Percentiles rank a stretch among this genome's conserved stretches.
Evolutionary conservation across 192 early-diverging fungal species (phyloP).

Genomic region (Mortierella hygrophila): DNA sequence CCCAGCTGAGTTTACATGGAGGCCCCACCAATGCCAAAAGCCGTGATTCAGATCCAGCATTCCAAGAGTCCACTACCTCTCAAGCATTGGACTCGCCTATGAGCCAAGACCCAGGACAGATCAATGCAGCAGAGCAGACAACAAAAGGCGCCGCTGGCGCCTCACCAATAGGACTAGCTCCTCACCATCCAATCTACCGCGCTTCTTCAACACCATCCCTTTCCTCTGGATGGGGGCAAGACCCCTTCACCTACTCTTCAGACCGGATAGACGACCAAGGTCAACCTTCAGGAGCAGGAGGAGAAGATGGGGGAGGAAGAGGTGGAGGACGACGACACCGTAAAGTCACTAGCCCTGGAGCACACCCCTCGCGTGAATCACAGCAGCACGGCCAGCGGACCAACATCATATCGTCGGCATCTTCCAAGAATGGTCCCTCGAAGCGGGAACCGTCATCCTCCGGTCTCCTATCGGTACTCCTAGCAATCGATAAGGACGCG

Average conservation of each 20-base stretch:
- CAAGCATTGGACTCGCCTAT: constrained; percentile 8
- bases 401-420: neutral
- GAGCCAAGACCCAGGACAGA: neutral
- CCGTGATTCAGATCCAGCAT: neutral
- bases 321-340: neutral
- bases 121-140: neutral
- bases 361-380: neutral
- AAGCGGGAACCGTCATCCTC: constrained; percentile 2
- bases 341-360: constrained; percentile 13
- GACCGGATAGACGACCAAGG: neutral
- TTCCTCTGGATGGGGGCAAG: neutral
- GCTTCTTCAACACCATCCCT: constrained; percentile 41
- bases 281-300: neutral
- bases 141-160: neutral
- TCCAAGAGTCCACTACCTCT: neutral
- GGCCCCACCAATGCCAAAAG: neutral
- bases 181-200: constrained; percentile 4
- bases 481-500: constrained; percentile 30
- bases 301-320: too few species aligned
- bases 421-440: neutral
- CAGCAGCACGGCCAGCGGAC: neutral
- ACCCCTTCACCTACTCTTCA: neutral
- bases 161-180: constrained; percentile 1
- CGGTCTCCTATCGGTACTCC: constrained; percentile 26
- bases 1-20: constrained; percentile 35